Evolutionary conservation across 2,329 filamentous ascomycete species (phyloP).

Genomic region (Ceratocystis cubensis): DNA sequence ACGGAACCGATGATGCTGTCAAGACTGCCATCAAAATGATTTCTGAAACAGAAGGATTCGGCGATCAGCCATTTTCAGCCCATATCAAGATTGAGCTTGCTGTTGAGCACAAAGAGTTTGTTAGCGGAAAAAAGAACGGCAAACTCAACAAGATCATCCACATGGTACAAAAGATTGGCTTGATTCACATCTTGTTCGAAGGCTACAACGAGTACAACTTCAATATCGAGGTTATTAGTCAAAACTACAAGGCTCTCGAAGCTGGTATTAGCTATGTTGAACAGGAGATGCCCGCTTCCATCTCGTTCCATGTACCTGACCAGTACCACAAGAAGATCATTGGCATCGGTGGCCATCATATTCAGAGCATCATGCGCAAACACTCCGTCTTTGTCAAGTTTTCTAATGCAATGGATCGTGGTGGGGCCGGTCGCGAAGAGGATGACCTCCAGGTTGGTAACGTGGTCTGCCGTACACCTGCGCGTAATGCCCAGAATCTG

Average conservation of each 20-base stretch:
- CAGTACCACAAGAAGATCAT: conserved; percentile 99
- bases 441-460: conserved; percentile 98
- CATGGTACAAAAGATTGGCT: conserved; percentile 84
- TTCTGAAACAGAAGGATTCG: conserved; percentile 79
- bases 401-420: conserved; percentile 96
- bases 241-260: conserved; percentile 86
- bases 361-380: conserved; percentile 99
- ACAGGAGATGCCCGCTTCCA: conserved; percentile 97
- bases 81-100: conserved; percentile 96
- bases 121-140: conserved; percentile 98
- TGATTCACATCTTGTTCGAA: conserved; percentile 97
- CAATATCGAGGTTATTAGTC: conserved; percentile 93
- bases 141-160: conserved; percentile 92
- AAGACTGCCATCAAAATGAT: conserved; percentile 93
- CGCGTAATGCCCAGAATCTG: conserved; percentile 89
- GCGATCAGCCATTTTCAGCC: conserved; percentile 79
- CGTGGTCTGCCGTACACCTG: conserved; percentile 94
- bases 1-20: conserved; percentile 89
- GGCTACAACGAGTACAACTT: conserved; percentile 99
- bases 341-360: conserved; percentile 94
- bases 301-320: conserved; percentile 97
- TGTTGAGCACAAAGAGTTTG: conserved; percentile 98
- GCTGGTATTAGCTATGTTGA: conserved; percentile 86
- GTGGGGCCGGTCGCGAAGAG: conserved; percentile 82
- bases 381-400: conserved; percentile 99